Base-by-base conservation (phyloP, 2,329 filamentous ascomycete species). In the Phaeoacremonium minimum region DNA sequence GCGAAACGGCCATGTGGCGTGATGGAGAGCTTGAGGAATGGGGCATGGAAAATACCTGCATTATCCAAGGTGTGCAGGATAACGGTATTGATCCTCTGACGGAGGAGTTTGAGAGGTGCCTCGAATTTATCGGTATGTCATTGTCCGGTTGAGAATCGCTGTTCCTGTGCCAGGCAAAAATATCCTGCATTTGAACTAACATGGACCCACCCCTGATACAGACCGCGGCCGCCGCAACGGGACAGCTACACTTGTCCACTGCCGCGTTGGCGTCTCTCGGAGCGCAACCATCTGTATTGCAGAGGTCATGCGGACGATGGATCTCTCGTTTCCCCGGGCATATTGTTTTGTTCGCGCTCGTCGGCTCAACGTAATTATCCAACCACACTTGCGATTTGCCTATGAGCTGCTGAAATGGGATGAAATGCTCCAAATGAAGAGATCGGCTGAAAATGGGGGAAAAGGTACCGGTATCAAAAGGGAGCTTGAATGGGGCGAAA, bases 281-380 rank as follows among this genome's bases (percentile, higher is more conserved):
- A 95, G 88, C 44, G 93, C 93, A 11, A 98, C 91, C 2, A 96
- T 98, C 43, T 97, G 93, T 58, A 98, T 98, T 52, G 93, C 93
- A n/a, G 90, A 97, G 61, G 88, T 97, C 22, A 98, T 98, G 93
- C 81, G 83, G 22, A 73, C 83, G 17, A 63, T 88, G 49, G 73
- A 79, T 15, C 66, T 96, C 46, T 93, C 88, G 1, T 91, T 97
- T 50, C 89, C 93, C 11, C 77, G 87, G 37, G 93, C 93, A 41
- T 98, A 98, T 61, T 97, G 93, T 60, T 97, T 91, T 59, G 93
- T 98, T 26, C 83, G 93, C 19, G 93, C 93, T 15, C 78, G 93
- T 36, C 76, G 93, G 42, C 71, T 98, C 32, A 98, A 98, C 55
- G 93, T 98, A 35, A 98, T 98, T 46, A 97, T 98, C 46, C 93